A percentile compares a stretch with the other conserved stretches of the same genome.
phyloP scores from a whole-genome alignment of 106 monocot genomes.

The Vanilla planifolia region DNA sequence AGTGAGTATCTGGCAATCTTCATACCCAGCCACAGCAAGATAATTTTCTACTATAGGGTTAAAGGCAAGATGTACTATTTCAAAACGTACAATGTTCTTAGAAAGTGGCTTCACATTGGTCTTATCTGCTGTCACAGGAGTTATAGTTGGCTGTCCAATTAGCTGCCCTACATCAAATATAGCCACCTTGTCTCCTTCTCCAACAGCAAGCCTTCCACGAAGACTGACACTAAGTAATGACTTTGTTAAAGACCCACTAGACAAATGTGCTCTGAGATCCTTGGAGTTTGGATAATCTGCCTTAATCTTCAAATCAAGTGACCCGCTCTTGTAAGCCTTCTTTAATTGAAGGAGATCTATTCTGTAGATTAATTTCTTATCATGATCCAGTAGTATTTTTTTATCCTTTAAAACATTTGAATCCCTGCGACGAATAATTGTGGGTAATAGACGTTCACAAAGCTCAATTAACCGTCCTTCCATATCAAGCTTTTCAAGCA shows the following conservation, averaged over 20 bases:
- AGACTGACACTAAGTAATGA: constrained; percentile 72
- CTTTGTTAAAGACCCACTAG: constrained; percentile 70
- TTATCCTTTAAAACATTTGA: constrained; percentile 68
- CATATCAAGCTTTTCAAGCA: constrained; percentile 54
- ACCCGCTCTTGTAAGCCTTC: constrained; percentile 92
- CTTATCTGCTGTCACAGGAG: constrained; percentile 79
- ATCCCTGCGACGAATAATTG: constrained; percentile 40
- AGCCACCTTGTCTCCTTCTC: constrained; percentile 93
- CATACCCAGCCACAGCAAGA: constrained; percentile 87
- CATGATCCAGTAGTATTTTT: constrained; percentile 53
- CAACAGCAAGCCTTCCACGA: constrained; percentile 90
- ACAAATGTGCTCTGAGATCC: constrained; percentile 77
- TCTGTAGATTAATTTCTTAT: constrained; percentile 47
- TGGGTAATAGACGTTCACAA: constrained; percentile 66
- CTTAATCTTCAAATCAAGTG: constrained; percentile 89
- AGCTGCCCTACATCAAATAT: constrained; percentile 95
- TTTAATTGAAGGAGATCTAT: constrained; percentile 74
- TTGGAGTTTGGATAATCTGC: constrained; percentile 92
- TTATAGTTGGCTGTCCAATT: constrained; percentile 67
- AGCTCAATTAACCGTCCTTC: constrained; percentile 58
- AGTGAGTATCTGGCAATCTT: constrained; percentile 94
- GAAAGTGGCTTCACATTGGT: constrained; percentile 83
- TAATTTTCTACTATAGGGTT: constrained; percentile 86
- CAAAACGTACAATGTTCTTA: constrained; percentile 89
- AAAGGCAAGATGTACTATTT: constrained; percentile 81